Base-by-base conservation (phyloP, 768 basidiomycete species). In the Dacryopinax primogenitus region DNA sequence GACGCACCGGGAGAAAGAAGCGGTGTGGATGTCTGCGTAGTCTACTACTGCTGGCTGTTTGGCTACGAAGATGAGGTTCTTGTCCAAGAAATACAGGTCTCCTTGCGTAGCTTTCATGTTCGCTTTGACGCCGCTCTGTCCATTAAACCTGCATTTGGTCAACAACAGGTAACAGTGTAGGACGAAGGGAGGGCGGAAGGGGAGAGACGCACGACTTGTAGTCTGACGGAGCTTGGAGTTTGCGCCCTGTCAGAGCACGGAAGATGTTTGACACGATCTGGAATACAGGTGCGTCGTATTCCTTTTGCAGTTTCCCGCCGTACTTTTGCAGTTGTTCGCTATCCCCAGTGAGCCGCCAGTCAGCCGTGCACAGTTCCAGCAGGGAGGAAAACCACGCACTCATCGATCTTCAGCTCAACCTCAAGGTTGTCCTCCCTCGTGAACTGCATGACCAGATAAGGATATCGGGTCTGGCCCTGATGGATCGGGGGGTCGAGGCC, bases 391-490 rank as follows among this genome's bases (percentile, higher is more conserved):
- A 58, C 33, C 11, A 76, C 90, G 64, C 76, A 94, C 92, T 97
- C 92, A 41, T 83, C 79, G 80, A 98, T 83, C 72, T 95, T 96
- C 35, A 98, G 77, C 73, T 96, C 93, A 3, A 93, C 90, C 28
- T 94, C 95, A 67, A 93, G 92, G 76, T 96, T 93, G 74, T 98
- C 96, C 69, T 97, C 95, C 65, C 90, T 83, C n/a, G 86, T 87
- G 76, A 96, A 98, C 71, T 96, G 94, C 87, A 97, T 94, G 65
- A 99, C 95, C 23, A 99, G 79, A 74, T 96, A 99, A 65, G 95
- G 95, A 76, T 99, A 98, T 45, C 92, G 82, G 1, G 96, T 99
- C 73, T 98, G 96, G 62, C 96, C 96, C 80, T 98, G 96, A 51
- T 95, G 84, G 67, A 99, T 96, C 1, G 96, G 95, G 28, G 85